A percentile compares a stretch with the other conserved stretches of the same genome.
These are phyloP conservation scores for Phytopythium litorale DNA, from an alignment of 352 stramenopile genomes.

Conservation along the genomic window DNA sequence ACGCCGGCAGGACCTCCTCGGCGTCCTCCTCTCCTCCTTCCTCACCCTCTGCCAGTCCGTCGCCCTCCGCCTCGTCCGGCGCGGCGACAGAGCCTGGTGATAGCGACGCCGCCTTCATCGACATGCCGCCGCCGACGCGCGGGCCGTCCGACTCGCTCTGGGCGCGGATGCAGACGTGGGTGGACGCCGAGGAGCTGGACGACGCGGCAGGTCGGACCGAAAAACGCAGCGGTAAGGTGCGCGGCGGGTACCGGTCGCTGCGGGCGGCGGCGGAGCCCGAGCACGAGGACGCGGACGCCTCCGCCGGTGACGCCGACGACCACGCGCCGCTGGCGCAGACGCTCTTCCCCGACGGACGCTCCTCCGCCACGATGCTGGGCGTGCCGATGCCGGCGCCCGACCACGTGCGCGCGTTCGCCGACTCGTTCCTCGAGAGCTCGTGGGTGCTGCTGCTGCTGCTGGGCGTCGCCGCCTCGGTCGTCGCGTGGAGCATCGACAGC, in stretches of 20 bases:
- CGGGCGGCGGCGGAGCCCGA: conserved; percentile 23
- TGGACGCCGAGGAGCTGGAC: not conserved
- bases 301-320: not conserved
- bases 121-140: not conserved
- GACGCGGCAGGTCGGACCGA: not conserved
- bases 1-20: not conserved
- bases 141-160: not conserved
- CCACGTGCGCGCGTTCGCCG: conserved; percentile 35
- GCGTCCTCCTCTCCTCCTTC: not conserved
- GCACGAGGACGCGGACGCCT: conserved; percentile 15
- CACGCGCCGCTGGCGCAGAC: not conserved
- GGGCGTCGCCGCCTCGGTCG: conserved; percentile 44
- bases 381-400: conserved; percentile 36
- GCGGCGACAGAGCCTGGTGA: not conserved
- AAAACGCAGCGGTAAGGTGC: conserved; percentile 8
- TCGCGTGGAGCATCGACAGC: conserved; percentile 63
- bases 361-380: not conserved
- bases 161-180: not conserved
- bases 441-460: conserved; percentile 75
- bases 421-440: conserved; percentile 62
- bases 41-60: not conserved
- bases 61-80: not conserved
- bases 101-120: not conserved
- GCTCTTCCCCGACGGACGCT: not conserved
- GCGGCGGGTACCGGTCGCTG: conserved; percentile 7